Conservation (phyloP, 1,284 basidiomycete species). For the Xerocomus amazonicus region DNA sequence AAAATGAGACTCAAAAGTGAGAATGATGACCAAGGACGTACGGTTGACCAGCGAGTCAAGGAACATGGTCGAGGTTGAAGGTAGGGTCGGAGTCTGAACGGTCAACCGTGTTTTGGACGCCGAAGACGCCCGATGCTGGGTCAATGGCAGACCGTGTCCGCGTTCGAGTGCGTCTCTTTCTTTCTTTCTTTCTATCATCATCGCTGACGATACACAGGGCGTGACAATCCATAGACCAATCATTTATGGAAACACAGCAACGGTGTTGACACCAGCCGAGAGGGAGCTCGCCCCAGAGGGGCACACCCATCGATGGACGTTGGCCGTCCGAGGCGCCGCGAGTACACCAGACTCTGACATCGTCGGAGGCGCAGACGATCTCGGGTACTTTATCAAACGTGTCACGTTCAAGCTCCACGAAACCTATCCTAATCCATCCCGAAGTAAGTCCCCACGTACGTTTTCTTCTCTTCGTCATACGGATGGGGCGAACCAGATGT, state of each 20-base stretch:
- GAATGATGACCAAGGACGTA: conserved; percentile 9
- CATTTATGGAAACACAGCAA: conserved; percentile 95
- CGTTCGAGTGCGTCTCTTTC: conserved; percentile 57
- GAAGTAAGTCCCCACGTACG: conserved; percentile 57
- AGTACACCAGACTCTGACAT: conserved; percentile 59
- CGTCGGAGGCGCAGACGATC: conserved; percentile 86
- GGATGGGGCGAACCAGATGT: conserved; percentile 55
- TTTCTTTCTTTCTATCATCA: neutral
- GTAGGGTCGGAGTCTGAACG: conserved; percentile 31
- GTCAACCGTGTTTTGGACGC: conserved; percentile 15
- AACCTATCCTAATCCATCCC: conserved; percentile 87
- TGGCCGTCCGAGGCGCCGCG: conserved; percentile 83
- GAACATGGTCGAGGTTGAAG: conserved; percentile 37
- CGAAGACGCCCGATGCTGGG: conserved; percentile 28
- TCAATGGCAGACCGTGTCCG: conserved; percentile 68
- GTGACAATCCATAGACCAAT: conserved; percentile 87
- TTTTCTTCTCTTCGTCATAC: neutral
- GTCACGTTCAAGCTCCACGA: conserved; percentile 99
- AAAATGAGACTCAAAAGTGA: neutral
- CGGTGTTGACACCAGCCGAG: conserved; percentile 77
- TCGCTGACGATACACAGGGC: conserved; percentile 51
- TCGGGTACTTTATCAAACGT: conserved; percentile 87
- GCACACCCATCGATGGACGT: conserved; percentile 97
- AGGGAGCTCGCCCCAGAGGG: conserved; percentile 56
- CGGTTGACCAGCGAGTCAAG: conserved; percentile 56